phyloP scores from a whole-genome alignment of 1,284 basidiomycete species.

The Pascua sp. region DNA sequence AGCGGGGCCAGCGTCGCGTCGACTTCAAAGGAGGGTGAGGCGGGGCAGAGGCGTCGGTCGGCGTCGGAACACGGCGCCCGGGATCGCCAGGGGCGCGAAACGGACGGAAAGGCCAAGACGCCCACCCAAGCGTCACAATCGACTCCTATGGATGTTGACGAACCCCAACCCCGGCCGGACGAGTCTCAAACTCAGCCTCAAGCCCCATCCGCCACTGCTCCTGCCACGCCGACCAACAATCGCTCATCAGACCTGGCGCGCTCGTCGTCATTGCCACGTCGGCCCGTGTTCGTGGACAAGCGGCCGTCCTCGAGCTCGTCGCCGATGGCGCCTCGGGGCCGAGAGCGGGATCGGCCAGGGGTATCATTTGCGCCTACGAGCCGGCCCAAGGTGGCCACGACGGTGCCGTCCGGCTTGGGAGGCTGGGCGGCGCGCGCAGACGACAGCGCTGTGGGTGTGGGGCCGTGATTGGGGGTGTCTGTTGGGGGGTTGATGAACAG shows the following conservation, averaged over 20 bases:
- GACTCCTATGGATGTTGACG: slow-evolving; percentile 8
- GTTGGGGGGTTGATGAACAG: no score
- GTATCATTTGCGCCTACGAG: slow-evolving; percentile 3
- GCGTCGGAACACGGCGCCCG: no score
- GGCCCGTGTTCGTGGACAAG: not conserved
- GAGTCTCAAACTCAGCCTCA: not conserved
- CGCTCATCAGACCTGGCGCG: not conserved
- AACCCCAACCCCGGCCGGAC: not conserved
- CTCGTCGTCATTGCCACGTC: not conserved
- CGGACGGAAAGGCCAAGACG: not conserved
- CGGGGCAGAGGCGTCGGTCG: not conserved
- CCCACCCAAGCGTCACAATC: not conserved
- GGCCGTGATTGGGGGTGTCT: not conserved
- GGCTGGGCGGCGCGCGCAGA: no score
- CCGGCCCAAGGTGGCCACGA: no score
- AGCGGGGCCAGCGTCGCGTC: slow-evolving; percentile 2
- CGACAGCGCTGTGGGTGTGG: slow-evolving; percentile 2
- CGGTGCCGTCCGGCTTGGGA: no score
- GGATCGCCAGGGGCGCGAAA: not conserved
- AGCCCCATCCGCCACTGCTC: not conserved
- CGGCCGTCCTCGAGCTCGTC: no score
- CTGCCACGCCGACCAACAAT: not conserved
- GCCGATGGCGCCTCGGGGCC: no score
- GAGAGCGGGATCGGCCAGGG: not conserved
- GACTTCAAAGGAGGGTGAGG: not conserved